Evolutionary conservation across 495 filamentous ascomycete species (phyloP), one percentile per base, ranked within the genome.

Genomic region (Jackrogersella minutella): DNA sequence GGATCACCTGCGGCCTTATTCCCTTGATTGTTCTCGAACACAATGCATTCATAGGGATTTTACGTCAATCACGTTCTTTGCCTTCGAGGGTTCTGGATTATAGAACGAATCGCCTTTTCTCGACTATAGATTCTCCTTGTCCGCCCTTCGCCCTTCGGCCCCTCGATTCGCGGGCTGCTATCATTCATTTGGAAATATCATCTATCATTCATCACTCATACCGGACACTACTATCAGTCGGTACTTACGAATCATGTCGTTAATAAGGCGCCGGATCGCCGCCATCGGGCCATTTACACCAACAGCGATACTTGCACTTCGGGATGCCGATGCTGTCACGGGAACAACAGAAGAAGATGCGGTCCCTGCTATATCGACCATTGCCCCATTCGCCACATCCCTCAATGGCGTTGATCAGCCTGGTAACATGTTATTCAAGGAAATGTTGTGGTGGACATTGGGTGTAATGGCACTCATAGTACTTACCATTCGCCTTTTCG

Each of bases 351-450:
- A 47, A 49, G 62, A 58, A 26, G 63, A 73, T 49, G 53, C 54
- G 7, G 28, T 57, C 21, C 43, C 74, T 26, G 49, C 68, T 1
- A 24, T 17, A 41, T 64, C 74, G 1, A 81, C 79, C 30, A 81
- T 86, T 19, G 76, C 77, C 4, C 79, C 79, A 6, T 86, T 78
- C 69, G 71, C 76, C 49, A 81, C 78, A 0, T 77, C 74, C 11
- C 73, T 86, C 22, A 81, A 80, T 36, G 84, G 84, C 11, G 82
- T 86, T 57, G 80, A 85, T 58, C 80, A 83, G 61, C 26, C 74
- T 1, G 68, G 76, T 41, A 82, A 86, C 74, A 66, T 79, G 37
- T 49, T 83, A 1, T 83, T 84, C 54, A 80, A 71, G 49, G 70
- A 83, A 30, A 66, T 76, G 11, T 50, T 85, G 1, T 85, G 82